phyloP scores from a whole-genome alignment of 257 asterid species.

The Solanum chilense region DNA sequence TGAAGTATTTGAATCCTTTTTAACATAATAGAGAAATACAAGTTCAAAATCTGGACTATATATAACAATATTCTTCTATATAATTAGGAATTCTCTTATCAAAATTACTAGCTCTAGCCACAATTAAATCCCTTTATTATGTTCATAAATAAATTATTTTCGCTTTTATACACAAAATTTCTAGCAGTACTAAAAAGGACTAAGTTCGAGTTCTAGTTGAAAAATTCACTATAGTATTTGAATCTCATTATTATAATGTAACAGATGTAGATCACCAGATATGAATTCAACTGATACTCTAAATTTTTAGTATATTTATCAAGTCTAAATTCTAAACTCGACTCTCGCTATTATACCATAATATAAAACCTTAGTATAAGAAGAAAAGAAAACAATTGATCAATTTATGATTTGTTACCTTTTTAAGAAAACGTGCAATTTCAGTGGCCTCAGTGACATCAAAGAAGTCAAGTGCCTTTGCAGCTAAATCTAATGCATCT shows the following conservation, averaged over 20 bases:
- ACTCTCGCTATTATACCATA: neutral
- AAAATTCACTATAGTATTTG: neutral
- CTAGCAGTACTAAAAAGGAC: neutral
- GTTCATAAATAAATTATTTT: neutral
- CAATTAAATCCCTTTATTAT: neutral
- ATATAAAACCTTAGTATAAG: too few relatives aligned
- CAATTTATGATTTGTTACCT: conserved; percentile 19
- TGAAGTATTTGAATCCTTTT: neutral
- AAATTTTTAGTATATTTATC: too few relatives aligned
- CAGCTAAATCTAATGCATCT: conserved; percentile 71
- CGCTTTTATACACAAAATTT: neutral
- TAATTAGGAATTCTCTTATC: neutral
- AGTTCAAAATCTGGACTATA: neutral
- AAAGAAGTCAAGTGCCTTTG: conserved; percentile 80
- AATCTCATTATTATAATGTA: neutral
- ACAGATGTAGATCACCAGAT: neutral
- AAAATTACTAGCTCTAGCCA: neutral
- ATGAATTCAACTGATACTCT: neutral
- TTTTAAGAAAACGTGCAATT: conserved; percentile 66
- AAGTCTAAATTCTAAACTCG: neutral
- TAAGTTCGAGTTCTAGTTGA: neutral
- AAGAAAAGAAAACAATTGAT: neutral
- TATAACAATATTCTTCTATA: neutral
- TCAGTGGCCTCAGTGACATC: conserved; percentile 78
- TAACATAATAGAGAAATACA: neutral